Evolutionary conservation across 2,329 filamentous ascomycete species (phyloP).

Genomic region (Colletotrichum salicis): DNA sequence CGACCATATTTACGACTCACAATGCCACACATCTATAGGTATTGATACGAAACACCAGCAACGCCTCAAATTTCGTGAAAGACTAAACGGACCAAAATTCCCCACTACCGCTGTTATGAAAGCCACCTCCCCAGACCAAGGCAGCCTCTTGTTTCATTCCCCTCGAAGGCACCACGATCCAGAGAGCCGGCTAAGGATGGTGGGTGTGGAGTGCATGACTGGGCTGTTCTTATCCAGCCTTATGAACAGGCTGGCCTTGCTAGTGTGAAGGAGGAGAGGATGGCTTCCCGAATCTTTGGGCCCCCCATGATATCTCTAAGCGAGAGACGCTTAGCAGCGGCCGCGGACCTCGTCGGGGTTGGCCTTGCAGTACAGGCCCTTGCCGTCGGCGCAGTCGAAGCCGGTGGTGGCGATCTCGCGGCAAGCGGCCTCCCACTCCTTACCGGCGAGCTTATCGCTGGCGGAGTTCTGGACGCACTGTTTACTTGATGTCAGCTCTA

Average conservation of each 20-base stretch:
- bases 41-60: constrained; percentile 28
- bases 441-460: constrained; percentile 33
- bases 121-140: constrained; percentile 11
- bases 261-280: neutral
- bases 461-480: constrained; percentile 31
- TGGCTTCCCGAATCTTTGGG: neutral
- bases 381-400: constrained; percentile 38
- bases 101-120: constrained; percentile 10
- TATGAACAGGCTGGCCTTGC: neutral
- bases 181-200: constrained; percentile 23
- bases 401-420: constrained; percentile 33
- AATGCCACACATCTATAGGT: constrained; percentile 18
- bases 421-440: constrained; percentile 38
- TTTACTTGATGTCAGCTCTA: neutral
- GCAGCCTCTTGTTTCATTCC: neutral
- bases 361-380: constrained; percentile 38
- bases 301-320: neutral
- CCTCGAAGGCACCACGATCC: constrained; percentile 15
- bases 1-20: neutral
- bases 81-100: constrained; percentile 15
- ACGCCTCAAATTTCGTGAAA: constrained; percentile 28
- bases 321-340: constrained; percentile 27
- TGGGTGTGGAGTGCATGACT: constrained; percentile 9
- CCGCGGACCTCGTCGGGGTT: constrained; percentile 26
- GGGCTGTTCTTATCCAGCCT: constrained; percentile 9